phyloP scores from a whole-genome alignment of 805 yeast species.

The Nakazawaea populi region DNA sequence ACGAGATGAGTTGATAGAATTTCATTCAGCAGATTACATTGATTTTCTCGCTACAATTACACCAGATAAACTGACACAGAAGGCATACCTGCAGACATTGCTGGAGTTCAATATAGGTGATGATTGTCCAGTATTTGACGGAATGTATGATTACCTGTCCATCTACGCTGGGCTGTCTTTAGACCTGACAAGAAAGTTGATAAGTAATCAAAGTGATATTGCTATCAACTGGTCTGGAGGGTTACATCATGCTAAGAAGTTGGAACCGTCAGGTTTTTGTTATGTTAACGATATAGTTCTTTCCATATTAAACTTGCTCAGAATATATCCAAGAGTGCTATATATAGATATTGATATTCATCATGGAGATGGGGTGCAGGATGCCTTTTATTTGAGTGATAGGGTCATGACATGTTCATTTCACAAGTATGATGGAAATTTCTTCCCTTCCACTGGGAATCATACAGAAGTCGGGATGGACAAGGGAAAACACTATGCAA shows the following conservation, averaged over 20 bases:
- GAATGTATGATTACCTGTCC: constrained; percentile 84
- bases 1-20: constrained; percentile 67
- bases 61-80: constrained; percentile 61
- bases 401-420: constrained; percentile 95
- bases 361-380: constrained; percentile 98
- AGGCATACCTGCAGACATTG: constrained; percentile 40
- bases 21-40: constrained; percentile 85
- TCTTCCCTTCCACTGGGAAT: constrained; percentile 96
- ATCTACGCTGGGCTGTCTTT: constrained; percentile 91
- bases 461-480: constrained; percentile 87
- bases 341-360: constrained; percentile 94
- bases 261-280: constrained; percentile 93
- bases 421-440: constrained; percentile 91
- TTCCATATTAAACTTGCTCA: constrained; percentile 74
- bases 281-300: constrained; percentile 92
- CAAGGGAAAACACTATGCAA: constrained; percentile 79
- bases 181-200: constrained; percentile 85
- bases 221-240: constrained; percentile 98
- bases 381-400: constrained; percentile 91
- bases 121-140: constrained; percentile 94
- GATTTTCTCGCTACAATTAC: constrained; percentile 71
- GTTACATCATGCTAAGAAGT: constrained; percentile 91
- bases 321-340: constrained; percentile 88
- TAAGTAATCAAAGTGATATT: constrained; percentile 83
- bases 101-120: constrained; percentile 85